Base-by-base conservation (phyloP, 768 basidiomycete species). In the Pisolithus microcarpus region DNA sequence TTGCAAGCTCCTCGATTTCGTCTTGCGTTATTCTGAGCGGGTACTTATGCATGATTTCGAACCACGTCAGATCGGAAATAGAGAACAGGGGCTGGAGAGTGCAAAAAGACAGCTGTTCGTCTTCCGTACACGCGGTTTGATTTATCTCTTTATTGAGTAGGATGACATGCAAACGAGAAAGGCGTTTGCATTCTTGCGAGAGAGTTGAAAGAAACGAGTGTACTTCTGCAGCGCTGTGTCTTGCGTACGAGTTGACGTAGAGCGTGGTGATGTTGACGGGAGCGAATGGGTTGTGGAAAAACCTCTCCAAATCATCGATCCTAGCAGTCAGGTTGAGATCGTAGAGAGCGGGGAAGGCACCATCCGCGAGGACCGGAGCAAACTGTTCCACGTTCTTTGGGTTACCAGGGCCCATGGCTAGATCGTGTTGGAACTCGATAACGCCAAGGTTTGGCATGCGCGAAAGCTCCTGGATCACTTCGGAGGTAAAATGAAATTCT, bases 381-480 rank as follows among this genome's bases (percentile, higher is more conserved):
- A 82, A 81, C 30, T 64, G 58, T 9, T 59, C 51, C 1, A 78
- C 70, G 52, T 84, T 82, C 1, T 48, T 51, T 1, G 65, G 61
- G 40, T 72, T 64, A 0, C 82, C 81, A 13, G 56, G 60, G 6
- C 81, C 80, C 52, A 82, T 78, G 0, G 67, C 61, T 7, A 65
- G 55, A n/a, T 67, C 51, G 56, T 78, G 80, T 48, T 75, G 76
- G 50, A 81, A 84, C 48, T 82, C 78, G n/a, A 83, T 51, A 5
- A 70, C 57, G 5, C 65, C 63, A 0, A 84, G 71, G 43, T 75
- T 57, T 23, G 65, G 65, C 28, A 76, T 65, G 11, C 49, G 68
- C 7, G 81, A 78, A 15, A 79, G 63, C 3, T 68, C 58, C 50
- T 80, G 71, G n/a, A 78, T 63, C 18, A 82, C 55, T 1, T 58